Evolutionary conservation across 768 basidiomycete species (phyloP), one percentile per base, ranked within the genome.

Genomic region (Rhodotorula paludigena): DNA sequence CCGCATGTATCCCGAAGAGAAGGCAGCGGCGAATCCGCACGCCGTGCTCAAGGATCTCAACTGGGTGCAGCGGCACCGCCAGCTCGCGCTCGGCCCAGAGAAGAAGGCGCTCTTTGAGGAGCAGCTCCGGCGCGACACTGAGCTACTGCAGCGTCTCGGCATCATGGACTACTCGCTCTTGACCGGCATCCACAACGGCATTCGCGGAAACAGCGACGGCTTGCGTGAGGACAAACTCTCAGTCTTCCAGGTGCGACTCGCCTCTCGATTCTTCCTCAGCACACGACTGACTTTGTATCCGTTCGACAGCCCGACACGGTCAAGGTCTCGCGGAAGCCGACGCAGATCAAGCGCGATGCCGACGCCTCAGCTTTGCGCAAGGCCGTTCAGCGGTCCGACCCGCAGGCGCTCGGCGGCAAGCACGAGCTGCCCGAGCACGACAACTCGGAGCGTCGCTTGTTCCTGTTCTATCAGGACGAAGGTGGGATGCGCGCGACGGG

Each of bases 121-220:
- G 78, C 96, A 99, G 81, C 79, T 99, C 44, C 81, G 89, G 70
- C 81, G 92, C 57, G 96, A 99, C 75, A 82, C 87, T 30, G 90
- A 90, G 79, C 85, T 97, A 72, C 78, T 99, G 77, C 88, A 88
- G 79, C 78, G 79, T 71, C 82, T 96, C 28, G 80, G 85, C 51
- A 93, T 99, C 63, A 97, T 98, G 93, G 96, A 98, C 78, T 98
- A 99, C 77, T 90, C 89, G 71, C 80, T 99, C 33, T 83, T 99
- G 51, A 86, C 98, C 23, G 96, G 96, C 2, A 90, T 96, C 54
- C 96, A 99, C 79, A 89, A 87, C 75, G 86, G 93, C 85, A 83
- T 82, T 72, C 81, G 92, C 48, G 96, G 94, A 3, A 98, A 98
- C 77, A 82, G 84, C 74, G 94, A 99, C 73, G 92, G 94, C 72